phyloP scores from a whole-genome alignment of 2,329 filamentous ascomycete species.

The Leptographium procerum region DNA sequence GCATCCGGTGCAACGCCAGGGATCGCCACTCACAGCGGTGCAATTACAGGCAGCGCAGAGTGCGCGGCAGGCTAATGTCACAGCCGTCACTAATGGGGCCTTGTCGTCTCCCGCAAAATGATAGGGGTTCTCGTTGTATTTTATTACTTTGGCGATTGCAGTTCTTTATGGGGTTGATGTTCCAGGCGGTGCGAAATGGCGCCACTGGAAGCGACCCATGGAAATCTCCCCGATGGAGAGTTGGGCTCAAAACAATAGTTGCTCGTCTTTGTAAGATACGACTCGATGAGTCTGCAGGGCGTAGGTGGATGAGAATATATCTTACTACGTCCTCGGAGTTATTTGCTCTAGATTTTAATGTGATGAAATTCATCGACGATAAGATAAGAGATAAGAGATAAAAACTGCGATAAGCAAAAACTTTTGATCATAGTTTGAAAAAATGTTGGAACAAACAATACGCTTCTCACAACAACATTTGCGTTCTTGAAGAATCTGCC shows the following conservation, averaged over 20 bases:
- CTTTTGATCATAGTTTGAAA: not conserved
- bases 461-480: not conserved
- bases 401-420: constrained; percentile 8
- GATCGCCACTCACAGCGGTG: constrained; percentile 4
- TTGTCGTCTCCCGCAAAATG: not conserved
- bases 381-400: constrained; percentile 5
- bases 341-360: no score
- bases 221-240: not conserved
- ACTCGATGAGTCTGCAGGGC: not conserved
- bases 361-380: not conserved
- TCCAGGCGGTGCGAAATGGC: not conserved
- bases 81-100: not conserved
- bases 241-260: not conserved
- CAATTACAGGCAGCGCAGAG: constrained; percentile 3
- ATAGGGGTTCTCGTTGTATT: not conserved
- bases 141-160: not conserved
- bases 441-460: not conserved
- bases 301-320: not conserved
- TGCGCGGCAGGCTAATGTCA: constrained; percentile 5
- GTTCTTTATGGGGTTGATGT: not conserved
- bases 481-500: not conserved
- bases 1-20: constrained; percentile 3
- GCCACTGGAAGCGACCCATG: not conserved
- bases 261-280: not conserved
- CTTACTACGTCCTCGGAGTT: no score